Conservation (phyloP, 2,329 filamentous ascomycete species). For the Scedosporium aurantiacum region DNA sequence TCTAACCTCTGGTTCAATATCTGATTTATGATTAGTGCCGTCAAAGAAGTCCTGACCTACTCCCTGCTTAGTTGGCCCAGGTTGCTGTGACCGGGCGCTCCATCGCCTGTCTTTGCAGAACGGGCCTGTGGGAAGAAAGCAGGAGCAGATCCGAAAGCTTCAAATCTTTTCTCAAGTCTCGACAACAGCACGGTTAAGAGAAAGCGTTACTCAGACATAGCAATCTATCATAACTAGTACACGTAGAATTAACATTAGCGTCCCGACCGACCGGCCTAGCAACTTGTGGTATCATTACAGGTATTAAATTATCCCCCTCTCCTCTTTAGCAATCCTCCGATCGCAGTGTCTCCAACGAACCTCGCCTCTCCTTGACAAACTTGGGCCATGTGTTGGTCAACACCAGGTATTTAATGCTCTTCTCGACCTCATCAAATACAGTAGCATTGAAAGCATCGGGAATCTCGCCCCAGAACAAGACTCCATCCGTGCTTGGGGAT, state of each 20-base stretch:
- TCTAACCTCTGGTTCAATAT: too few relatives aligned
- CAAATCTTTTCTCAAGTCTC: too few relatives aligned
- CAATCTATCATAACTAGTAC: background rate
- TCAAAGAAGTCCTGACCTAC: too few relatives aligned
- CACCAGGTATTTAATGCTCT: slow-evolving; percentile 55
- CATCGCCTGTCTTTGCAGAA: too few relatives aligned
- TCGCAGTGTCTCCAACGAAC: slow-evolving; percentile 12
- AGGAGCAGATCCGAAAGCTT: too few relatives aligned
- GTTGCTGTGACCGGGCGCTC: too few relatives aligned
- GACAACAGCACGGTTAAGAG: background rate
- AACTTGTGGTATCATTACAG: background rate
- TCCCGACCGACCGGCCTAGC: background rate
- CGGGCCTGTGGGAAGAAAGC: too few relatives aligned
- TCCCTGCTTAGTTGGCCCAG: too few relatives aligned
- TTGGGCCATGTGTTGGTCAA: slow-evolving; percentile 59
- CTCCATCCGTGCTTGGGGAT: slow-evolving; percentile 9
- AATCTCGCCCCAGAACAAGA: slow-evolving; percentile 30
- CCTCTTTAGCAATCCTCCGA: background rate
- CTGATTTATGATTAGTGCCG: too few relatives aligned
- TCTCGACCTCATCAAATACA: slow-evolving; percentile 49
- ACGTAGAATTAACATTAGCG: background rate
- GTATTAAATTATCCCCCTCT: background rate
- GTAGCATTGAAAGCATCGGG: slow-evolving; percentile 34
- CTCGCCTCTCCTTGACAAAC: slow-evolving; percentile 32
- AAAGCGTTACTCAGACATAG: background rate